Conservation (phyloP, 1,284 basidiomycete genomes). For the Cryptococcus jaspeensis region DNA sequence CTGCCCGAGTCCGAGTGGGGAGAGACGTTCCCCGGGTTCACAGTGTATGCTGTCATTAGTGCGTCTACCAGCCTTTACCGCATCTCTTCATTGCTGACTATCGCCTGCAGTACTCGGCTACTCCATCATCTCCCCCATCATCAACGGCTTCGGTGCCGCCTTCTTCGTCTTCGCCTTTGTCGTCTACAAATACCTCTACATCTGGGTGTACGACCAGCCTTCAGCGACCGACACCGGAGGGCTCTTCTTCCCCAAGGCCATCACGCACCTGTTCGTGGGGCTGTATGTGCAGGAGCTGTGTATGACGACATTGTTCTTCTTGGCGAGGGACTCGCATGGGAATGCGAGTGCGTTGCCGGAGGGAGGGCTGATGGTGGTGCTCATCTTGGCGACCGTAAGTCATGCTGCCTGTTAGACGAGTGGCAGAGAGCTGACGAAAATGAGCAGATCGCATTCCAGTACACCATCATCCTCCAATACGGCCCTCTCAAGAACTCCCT, state of each 20-base stretch:
- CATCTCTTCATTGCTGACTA: background rate
- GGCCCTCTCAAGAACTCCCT: slow-evolving; percentile 60
- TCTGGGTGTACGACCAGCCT: slow-evolving; percentile 72
- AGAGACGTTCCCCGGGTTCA: slow-evolving; percentile 68
- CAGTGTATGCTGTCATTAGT: slow-evolving; percentile 75
- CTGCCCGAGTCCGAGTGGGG: slow-evolving; percentile 63
- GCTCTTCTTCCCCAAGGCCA: slow-evolving; percentile 90
- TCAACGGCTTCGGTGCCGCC: slow-evolving; percentile 80
- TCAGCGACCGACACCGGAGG: slow-evolving; percentile 80
- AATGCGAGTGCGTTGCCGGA: slow-evolving; percentile 65
- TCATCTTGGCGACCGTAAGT: slow-evolving; percentile 74
- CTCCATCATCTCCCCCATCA: slow-evolving; percentile 87
- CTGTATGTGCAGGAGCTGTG: slow-evolving; percentile 79
- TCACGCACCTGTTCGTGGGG: slow-evolving; percentile 88
- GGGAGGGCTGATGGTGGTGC: slow-evolving; percentile 75
- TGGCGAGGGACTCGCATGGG: slow-evolving; percentile 60
- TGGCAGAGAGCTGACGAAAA: background rate
- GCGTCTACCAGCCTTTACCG: slow-evolving; percentile 38
- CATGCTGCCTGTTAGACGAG: background rate
- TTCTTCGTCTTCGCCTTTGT: slow-evolving; percentile 82
- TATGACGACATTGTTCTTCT: slow-evolving; percentile 81
- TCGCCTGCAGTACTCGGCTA: slow-evolving; percentile 67
- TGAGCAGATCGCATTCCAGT: slow-evolving; percentile 63
- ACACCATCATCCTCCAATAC: slow-evolving; percentile 63
- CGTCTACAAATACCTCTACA: slow-evolving; percentile 84